phyloP scores from a whole-genome alignment of 2,329 filamentous ascomycete species.

The Fusarium aywerte region DNA sequence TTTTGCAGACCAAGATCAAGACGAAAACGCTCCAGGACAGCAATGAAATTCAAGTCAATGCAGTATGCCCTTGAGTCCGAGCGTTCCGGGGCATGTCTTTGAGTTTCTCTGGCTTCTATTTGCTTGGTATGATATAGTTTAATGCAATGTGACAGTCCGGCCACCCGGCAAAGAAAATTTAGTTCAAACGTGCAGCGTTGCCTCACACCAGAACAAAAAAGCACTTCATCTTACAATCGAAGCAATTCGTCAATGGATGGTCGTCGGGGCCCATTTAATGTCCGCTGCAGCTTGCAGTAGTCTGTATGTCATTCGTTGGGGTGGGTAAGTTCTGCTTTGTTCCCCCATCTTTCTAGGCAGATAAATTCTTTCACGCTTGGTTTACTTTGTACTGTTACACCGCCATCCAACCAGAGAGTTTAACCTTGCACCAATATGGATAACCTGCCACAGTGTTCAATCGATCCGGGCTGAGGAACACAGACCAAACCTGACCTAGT shows the following conservation, averaged over 20 bases:
- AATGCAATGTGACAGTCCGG: slow-evolving; percentile 31
- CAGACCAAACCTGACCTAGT: slow-evolving; percentile 8
- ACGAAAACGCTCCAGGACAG: background rate
- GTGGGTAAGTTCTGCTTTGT: slow-evolving; percentile 7
- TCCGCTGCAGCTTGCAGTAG: slow-evolving; percentile 41
- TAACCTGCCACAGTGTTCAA: slow-evolving; percentile 12
- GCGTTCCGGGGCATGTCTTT: slow-evolving; percentile 31
- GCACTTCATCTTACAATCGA: background rate
- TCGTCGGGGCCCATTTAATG: slow-evolving; percentile 6
- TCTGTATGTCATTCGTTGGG: slow-evolving; percentile 9
- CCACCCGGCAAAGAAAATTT: slow-evolving; percentile 20
- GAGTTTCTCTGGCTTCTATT: slow-evolving; percentile 17
- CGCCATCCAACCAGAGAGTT: slow-evolving; percentile 9
- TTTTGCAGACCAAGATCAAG: slow-evolving; percentile 3
- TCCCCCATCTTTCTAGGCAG: slow-evolving; percentile 42
- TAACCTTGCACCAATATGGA: slow-evolving; percentile 5
- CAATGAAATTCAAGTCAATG: background rate
- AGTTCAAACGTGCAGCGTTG: slow-evolving; percentile 17
- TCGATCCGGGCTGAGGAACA: background rate
- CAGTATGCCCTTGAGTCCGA: slow-evolving; percentile 9
- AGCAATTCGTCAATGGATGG: slow-evolving; percentile 6
- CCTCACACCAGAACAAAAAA: slow-evolving; percentile 21
- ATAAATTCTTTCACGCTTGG: slow-evolving; percentile 33
- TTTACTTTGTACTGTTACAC: slow-evolving; percentile 18
- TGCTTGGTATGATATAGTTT: slow-evolving; percentile 1